Conservation (phyloP, 257 asterid genomes). For the Ajuga chamaepitys region DNA sequence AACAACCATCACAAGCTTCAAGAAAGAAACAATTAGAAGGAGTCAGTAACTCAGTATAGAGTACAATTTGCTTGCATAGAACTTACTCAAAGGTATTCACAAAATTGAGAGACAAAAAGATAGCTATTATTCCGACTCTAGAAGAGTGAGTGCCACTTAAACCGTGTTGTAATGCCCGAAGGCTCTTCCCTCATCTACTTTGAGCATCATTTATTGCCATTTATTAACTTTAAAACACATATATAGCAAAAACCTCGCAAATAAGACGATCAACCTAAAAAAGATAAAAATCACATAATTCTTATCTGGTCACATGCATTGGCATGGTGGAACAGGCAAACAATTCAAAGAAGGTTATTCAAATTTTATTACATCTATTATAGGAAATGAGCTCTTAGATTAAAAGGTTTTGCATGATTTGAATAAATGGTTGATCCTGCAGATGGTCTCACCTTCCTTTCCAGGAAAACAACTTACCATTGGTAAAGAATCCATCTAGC, state of each 20-base stretch:
- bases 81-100: neutral
- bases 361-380: neutral
- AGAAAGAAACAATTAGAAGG: constrained; percentile 16
- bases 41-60: constrained; percentile 25
- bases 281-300: neutral
- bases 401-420: too few relatives aligned
- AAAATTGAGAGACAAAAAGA: neutral
- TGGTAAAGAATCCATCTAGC: too few relatives aligned
- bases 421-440: too few relatives aligned
- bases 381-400: too few relatives aligned
- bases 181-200: neutral
- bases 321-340: neutral
- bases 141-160: too few relatives aligned
- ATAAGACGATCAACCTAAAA: neutral
- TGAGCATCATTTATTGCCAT: neutral
- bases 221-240: constrained; percentile 5
- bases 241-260: neutral
- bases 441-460: too few relatives aligned
- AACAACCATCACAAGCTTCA: constrained; percentile 93
- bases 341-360: neutral
- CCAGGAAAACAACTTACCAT: too few relatives aligned
- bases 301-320: neutral
- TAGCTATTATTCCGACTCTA: neutral
- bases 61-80: neutral
- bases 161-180: too few relatives aligned